A percentile compares a stretch with the other conserved stretches of the same genome.
These are phyloP conservation scores for Phytopythium boreale DNA, from an alignment of 352 stramenopile species.

Conservation along the genomic window DNA sequence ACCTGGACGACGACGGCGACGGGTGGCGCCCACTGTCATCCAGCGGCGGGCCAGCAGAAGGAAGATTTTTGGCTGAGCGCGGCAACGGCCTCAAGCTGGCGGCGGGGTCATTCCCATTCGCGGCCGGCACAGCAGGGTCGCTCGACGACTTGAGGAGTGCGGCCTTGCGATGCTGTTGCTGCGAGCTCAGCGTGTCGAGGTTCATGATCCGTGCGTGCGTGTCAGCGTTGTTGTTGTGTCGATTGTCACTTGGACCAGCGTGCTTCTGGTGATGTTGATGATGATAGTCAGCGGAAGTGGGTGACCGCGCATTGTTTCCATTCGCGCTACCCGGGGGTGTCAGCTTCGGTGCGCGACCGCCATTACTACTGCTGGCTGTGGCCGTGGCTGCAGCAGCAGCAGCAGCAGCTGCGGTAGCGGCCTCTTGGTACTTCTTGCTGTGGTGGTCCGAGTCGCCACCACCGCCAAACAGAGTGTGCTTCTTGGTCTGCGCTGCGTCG, in stretches of 20 bases:
- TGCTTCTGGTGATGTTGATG: slow-evolving; percentile 10
- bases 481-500: slow-evolving; percentile 6
- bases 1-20: slow-evolving; percentile 14
- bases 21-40: slow-evolving; percentile 4
- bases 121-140: slow-evolving; percentile 17
- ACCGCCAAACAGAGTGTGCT: slow-evolving; percentile 7
- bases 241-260: slow-evolving; percentile 10
- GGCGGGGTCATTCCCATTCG: slow-evolving; percentile 19
- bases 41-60: not conserved
- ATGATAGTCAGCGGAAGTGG: not conserved
- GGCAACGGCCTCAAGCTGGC: not conserved
- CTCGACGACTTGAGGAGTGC: slow-evolving; percentile 32
- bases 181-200: slow-evolving; percentile 24
- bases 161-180: slow-evolving; percentile 32
- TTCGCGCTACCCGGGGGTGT: not conserved
- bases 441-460: slow-evolving; percentile 5
- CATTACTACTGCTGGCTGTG: not conserved
- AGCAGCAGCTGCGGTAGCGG: not conserved
- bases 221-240: slow-evolving; percentile 28
- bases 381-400: not conserved
- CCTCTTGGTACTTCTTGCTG: slow-evolving; percentile 6
- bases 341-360: not conserved
- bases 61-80: slow-evolving; percentile 5
- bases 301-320: slow-evolving; percentile 1
- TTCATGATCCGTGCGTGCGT: slow-evolving; percentile 39